phyloP scores from a whole-genome alignment of 2,329 filamentous ascomycete genomes.

The Penicillium capsulatum region DNA sequence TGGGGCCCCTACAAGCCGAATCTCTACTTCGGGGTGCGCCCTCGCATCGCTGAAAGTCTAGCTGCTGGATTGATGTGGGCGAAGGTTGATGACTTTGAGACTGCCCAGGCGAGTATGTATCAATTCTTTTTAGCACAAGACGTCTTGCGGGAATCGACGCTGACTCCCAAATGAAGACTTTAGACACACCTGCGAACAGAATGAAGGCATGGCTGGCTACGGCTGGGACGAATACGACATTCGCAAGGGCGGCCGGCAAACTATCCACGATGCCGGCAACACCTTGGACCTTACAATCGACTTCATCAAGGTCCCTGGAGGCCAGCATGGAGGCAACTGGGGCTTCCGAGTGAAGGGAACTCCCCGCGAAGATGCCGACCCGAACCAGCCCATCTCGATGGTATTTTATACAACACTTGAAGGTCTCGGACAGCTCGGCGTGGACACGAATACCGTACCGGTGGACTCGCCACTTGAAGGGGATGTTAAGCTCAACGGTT shows the following conservation, averaged over 20 bases:
- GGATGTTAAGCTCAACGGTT: slow-evolving; percentile 66
- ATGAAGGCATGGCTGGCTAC: slow-evolving; percentile 89
- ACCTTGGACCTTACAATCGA: slow-evolving; percentile 85
- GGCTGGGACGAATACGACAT: slow-evolving; percentile 98
- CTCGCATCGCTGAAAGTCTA: slow-evolving; percentile 75
- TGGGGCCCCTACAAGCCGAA: slow-evolving; percentile 97
- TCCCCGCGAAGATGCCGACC: slow-evolving; percentile 64
- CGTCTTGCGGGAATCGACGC: slow-evolving; percentile 2
- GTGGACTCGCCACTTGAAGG: slow-evolving; percentile 50
- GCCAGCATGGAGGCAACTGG: slow-evolving; percentile 84
- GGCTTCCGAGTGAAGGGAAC: slow-evolving; percentile 80
- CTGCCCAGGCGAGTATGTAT: slow-evolving; percentile 68
- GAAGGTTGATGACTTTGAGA: slow-evolving; percentile 71
- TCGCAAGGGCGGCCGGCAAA: slow-evolving; percentile 78
- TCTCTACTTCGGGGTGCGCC: slow-evolving; percentile 86
- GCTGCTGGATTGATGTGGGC: slow-evolving; percentile 85
- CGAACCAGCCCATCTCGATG: slow-evolving; percentile 68
- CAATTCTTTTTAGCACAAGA: background rate
- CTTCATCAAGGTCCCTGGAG: slow-evolving; percentile 89
- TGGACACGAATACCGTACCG: slow-evolving; percentile 50
- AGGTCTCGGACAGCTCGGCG: slow-evolving; percentile 63
- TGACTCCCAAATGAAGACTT: slow-evolving; percentile 58
- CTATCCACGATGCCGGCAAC: slow-evolving; percentile 86
- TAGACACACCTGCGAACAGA: slow-evolving; percentile 92
- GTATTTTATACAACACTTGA: slow-evolving; percentile 81